Evolutionary conservation across 2,329 filamentous ascomycete species (phyloP), one percentile per base, ranked within the genome.

Genomic region (Neonectria ditissima): DNA sequence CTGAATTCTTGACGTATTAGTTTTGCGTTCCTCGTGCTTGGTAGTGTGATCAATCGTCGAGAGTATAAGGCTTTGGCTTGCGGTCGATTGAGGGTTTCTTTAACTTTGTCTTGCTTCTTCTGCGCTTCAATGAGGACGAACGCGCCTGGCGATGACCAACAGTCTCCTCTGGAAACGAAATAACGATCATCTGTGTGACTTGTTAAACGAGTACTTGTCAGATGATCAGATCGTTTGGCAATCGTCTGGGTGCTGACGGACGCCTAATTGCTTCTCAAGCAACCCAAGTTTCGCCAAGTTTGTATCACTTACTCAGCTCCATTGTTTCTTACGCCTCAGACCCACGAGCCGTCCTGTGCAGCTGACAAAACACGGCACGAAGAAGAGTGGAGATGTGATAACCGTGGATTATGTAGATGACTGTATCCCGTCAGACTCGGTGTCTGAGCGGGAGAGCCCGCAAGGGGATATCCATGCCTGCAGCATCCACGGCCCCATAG

Each of bases 381-480:
- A 20, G 30, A 39, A 58, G 34, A 34, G 52, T 37, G 26, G 37
- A 24, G 10, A 13, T 48, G 48, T 34, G 45, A 45, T 57, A 16
- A 56, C 37, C 18, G 7, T 39, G 18, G 13, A 20, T 47, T 6
- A n/a, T 24, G 13, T 30, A 20, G 13, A 20, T 47, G 6, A n/a
- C 6, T 39, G 28, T 47, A 28, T 20, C 32, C 24, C 37, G 28
- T n/a, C 14, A 37, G 5, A 32, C n/a, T 41, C 37, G n/a, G n/a
- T 32, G 43, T 48, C 50, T 44, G 34, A 48, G 44, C 59, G 54
- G 59, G 54, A 57, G 54, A 58, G 43, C 41, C 60, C 58, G 54
- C 59, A 58, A 62, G 59, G 50, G 50, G 16, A 44, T 44, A 58
- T 54, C 55, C 59, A 63, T 62, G 59, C 13, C 37, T 52, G 59